Conservation (phyloP, 2,329 filamentous ascomycete genomes). For the Pestalotiopsis sp. region DNA sequence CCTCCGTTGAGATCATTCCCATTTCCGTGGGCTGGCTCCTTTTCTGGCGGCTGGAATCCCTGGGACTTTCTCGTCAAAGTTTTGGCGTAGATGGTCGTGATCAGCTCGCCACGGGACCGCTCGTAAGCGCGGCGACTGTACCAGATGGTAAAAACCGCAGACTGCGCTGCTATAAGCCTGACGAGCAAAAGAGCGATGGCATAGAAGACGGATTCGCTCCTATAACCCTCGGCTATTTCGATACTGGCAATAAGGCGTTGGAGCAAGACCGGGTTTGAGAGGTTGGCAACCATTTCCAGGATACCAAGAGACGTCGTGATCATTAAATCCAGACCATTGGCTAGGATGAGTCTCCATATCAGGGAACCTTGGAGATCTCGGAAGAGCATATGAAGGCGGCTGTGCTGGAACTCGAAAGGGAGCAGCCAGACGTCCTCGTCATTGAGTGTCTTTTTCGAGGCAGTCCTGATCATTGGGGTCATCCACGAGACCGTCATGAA, state of each 20-base stretch:
- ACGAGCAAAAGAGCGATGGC: slow-evolving; percentile 62
- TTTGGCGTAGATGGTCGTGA: slow-evolving; percentile 83
- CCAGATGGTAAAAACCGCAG: slow-evolving; percentile 73
- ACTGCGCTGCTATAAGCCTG: slow-evolving; percentile 65
- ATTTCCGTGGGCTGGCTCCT: slow-evolving; percentile 18
- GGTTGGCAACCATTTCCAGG: slow-evolving; percentile 57
- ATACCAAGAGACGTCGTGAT: slow-evolving; percentile 67
- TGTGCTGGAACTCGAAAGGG: slow-evolving; percentile 81
- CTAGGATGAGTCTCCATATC: slow-evolving; percentile 66
- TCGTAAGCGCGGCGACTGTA: slow-evolving; percentile 85
- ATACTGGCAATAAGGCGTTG: slow-evolving; percentile 72
- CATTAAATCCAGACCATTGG: slow-evolving; percentile 78
- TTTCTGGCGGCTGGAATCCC: slow-evolving; percentile 37
- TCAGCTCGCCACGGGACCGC: slow-evolving; percentile 80
- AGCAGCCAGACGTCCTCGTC: slow-evolving; percentile 83
- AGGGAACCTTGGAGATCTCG: slow-evolving; percentile 73
- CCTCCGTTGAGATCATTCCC: slow-evolving; percentile 20
- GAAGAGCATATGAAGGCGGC: slow-evolving; percentile 72
- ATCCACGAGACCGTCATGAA: slow-evolving; percentile 89
- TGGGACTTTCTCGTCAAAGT: slow-evolving; percentile 66
- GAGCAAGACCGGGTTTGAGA: slow-evolving; percentile 68
- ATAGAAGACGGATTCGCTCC: slow-evolving; percentile 64
- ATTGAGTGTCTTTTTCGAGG: slow-evolving; percentile 66
- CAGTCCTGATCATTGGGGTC: slow-evolving; percentile 68
- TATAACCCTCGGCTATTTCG: slow-evolving; percentile 50